phyloP scores from a whole-genome alignment of 2,329 filamentous ascomycete genomes.

The Trichoderma sp. region DNA sequence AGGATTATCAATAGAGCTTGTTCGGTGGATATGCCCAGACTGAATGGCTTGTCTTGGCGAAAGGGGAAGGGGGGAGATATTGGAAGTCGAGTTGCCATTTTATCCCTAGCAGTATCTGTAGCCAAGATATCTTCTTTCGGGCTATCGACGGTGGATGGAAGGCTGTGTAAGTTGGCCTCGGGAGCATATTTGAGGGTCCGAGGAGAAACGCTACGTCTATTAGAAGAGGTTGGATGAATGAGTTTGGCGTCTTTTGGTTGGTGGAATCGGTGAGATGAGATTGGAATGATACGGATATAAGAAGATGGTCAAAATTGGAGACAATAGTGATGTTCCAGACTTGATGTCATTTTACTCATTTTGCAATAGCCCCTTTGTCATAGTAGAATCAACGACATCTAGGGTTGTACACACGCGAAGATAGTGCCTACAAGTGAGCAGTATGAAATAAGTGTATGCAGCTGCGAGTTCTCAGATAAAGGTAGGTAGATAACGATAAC shows the following conservation, averaged over 20 bases:
- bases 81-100: neutral
- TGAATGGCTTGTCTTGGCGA: constrained; percentile 11
- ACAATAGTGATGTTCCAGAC: neutral
- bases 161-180: neutral
- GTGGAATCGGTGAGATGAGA: neutral
- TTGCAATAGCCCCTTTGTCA: neutral
- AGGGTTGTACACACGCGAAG: neutral
- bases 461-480: neutral
- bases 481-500: neutral
- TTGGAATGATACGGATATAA: neutral
- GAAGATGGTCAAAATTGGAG: neutral
- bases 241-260: neutral
- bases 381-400: neutral
- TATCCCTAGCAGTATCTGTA: neutral
- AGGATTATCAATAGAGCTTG: neutral
- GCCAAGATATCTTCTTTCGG: neutral
- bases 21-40: neutral
- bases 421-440: neutral
- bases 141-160: neutral
- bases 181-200: neutral
- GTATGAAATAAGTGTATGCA: neutral
- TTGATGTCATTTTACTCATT: neutral
- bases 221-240: neutral
- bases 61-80: neutral
- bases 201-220: neutral